These are phyloP conservation scores for Stephania yunnanensis DNA, from an alignment of 164 flowering plant genomes.

Conservation along the genomic window DNA sequence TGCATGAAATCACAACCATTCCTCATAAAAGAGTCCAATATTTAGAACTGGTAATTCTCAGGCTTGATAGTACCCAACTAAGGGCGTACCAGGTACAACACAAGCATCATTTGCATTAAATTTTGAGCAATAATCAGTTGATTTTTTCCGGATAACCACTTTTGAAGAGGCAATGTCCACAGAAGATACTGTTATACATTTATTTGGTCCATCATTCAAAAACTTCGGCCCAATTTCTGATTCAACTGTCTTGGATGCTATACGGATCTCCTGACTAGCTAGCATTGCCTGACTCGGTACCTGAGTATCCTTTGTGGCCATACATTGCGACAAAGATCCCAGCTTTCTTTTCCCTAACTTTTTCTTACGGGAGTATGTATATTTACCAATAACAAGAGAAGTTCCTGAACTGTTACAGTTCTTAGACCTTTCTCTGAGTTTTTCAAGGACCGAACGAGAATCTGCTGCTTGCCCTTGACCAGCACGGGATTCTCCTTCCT, in stretches of 20 bases:
- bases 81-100: constrained; percentile 31
- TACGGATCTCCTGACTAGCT: constrained; percentile 23
- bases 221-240: constrained; percentile 16
- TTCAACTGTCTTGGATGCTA: constrained; percentile 17
- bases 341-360: constrained; percentile 32
- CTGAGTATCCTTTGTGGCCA: constrained; percentile 15
- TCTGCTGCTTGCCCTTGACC: constrained; percentile 14
- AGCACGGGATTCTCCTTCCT: constrained; percentile 27
- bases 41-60: background rate
- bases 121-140: constrained; percentile 13
- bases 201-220: constrained; percentile 16
- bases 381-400: constrained; percentile 31
- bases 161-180: constrained; percentile 9
- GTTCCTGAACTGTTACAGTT: constrained; percentile 8
- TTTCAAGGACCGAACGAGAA: constrained; percentile 19
- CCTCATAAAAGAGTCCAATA: background rate
- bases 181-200: constrained; percentile 17
- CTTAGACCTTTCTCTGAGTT: constrained; percentile 22
- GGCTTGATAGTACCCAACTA: background rate
- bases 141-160: constrained; percentile 10
- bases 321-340: constrained; percentile 26
- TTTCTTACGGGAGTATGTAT: constrained; percentile 58
- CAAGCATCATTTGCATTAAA: constrained; percentile 1
- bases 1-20: constrained; percentile 7
- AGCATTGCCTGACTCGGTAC: constrained; percentile 24